Evolutionary conservation across 1,284 basidiomycete genomes (phyloP).

Genomic region (Fomitiporia mediterranea): DNA sequence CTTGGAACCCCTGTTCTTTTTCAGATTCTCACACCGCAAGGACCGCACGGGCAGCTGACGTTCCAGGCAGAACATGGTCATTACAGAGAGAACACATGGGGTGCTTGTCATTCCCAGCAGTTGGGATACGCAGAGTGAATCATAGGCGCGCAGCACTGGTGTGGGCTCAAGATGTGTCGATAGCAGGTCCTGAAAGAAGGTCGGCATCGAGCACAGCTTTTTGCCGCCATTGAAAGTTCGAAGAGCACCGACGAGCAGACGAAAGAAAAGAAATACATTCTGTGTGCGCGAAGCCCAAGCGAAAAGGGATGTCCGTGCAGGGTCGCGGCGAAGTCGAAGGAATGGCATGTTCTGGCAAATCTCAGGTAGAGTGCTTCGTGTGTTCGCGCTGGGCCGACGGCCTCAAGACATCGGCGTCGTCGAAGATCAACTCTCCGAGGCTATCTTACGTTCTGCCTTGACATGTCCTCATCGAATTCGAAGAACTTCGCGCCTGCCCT

Average conservation of each 20-base stretch:
- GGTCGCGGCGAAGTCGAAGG: not conserved
- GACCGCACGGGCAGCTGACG: not conserved
- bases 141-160: too few relatives aligned
- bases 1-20: not conserved
- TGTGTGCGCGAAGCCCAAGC: not conserved
- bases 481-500: not conserved
- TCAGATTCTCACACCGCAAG: constrained; percentile 1
- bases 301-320: not conserved
- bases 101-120: too few relatives aligned
- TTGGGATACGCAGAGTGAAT: too few relatives aligned
- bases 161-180: too few relatives aligned
- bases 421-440: not conserved
- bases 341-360: not conserved
- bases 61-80: not conserved
- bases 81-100: too few relatives aligned
- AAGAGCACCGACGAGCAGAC: too few relatives aligned
- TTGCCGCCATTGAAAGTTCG: too few relatives aligned
- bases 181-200: too few relatives aligned
- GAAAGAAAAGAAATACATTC: too few relatives aligned
- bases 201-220: too few relatives aligned
- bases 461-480: not conserved
- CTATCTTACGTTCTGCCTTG: not conserved
- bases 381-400: not conserved
- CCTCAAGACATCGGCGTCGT: not conserved
- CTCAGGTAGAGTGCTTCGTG: not conserved